Evolutionary conservation across 1,284 basidiomycete species (phyloP), one percentile per base, ranked within the genome.

Genomic region (Cystobasidium pallidum): DNA sequence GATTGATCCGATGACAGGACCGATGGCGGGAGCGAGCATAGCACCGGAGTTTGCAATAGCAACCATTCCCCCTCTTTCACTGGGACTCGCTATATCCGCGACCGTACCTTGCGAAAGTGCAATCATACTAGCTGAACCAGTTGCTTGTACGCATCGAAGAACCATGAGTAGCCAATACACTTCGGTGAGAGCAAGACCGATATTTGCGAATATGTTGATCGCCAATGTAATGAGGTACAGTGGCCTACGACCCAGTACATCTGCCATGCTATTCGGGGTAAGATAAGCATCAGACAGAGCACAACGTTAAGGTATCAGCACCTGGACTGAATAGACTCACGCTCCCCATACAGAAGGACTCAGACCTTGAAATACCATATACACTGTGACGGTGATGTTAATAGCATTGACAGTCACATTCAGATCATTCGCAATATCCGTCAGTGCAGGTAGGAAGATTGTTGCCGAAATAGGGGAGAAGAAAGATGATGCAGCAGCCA

Each of bases 371-470:
- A 91, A 82, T 36, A 91, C 82, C 86, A 72, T 62, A 54, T 73
- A 75, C 11, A 54, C 52, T 34, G 70, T 73, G 17, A 76, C 76
- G 0, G 89, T 89, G 41, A 91, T 78, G 76, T 91, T 90, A 54
- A 91, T 89, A 21, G 87, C 81, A 75, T 90, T 88, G 2, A 84
- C 83, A 0, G 87, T 85, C 73, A 87, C 86, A 75, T 87, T 75
- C 74, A 92, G 89, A 1, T 83, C 88, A 4, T 75, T 73, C 0
- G 88, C 83, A 28, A 92, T 83, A 1, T 84, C 83, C 0, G 89
- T 90, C 59, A 92, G 88, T 2, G 88, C 89, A 10, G 90, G 89
- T 73, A 91, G 86, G 78, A 90, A 92, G 70, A 90, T 88, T 73
- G 88, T 91, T 3, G 88, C 84, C 1, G 89, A 88, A 30, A 91